Conservation (phyloP, 2,329 filamentous ascomycete species). For the Fusarium udum region DNA sequence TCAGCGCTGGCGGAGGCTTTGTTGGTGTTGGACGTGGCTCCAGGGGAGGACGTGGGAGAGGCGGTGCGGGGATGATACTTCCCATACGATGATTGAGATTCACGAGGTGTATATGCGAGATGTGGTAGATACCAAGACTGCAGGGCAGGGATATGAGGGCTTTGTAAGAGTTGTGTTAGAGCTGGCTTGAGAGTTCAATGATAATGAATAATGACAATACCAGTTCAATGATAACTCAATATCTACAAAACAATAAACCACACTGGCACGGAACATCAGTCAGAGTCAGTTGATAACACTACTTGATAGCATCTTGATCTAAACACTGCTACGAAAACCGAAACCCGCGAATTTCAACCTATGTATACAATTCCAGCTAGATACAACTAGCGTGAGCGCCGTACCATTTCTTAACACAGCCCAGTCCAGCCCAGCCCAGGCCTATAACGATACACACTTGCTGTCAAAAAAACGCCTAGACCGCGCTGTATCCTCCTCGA, state of each 20-base stretch:
- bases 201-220: not conserved
- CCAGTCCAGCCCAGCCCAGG: not conserved
- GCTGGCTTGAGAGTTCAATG: no score
- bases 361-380: constrained; percentile 42
- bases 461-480: constrained; percentile 59
- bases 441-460: not conserved
- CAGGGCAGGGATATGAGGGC: not conserved
- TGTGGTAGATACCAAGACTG: not conserved
- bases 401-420: constrained; percentile 6
- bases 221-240: not conserved
- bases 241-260: not conserved
- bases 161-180: not conserved
- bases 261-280: not conserved
- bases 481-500: constrained; percentile 93
- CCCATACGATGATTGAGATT: constrained; percentile 25
- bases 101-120: not conserved
- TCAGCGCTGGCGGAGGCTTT: constrained; percentile 36
- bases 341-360: constrained; percentile 21
- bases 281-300: not conserved
- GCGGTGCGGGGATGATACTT: constrained; percentile 21
- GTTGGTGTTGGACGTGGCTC: constrained; percentile 36
- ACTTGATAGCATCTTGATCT: constrained; percentile 19
- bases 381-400: constrained; percentile 43
- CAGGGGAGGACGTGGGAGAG: constrained; percentile 7
- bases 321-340: constrained; percentile 33